These are phyloP conservation scores for Aspergillus sergii DNA, from an alignment of 2,329 filamentous ascomycete species.

Conservation along the genomic window DNA sequence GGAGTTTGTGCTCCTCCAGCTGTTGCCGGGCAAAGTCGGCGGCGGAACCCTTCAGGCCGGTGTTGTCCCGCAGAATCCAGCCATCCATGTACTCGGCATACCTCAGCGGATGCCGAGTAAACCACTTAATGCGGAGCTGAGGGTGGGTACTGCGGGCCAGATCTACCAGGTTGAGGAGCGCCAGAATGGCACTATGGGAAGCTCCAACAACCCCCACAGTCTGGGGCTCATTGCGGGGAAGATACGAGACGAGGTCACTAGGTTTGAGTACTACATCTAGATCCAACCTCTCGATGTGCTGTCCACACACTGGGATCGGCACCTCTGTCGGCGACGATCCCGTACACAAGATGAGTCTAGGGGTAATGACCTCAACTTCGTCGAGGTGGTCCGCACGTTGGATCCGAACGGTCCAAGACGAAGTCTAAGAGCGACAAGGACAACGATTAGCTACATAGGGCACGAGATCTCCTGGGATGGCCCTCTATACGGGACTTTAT, in stretches of 20 bases:
- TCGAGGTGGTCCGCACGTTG: slow-evolving; percentile 29
- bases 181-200: slow-evolving; percentile 65
- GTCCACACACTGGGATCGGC: slow-evolving; percentile 45
- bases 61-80: slow-evolving; percentile 68
- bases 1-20: slow-evolving; percentile 56
- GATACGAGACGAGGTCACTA: slow-evolving; percentile 46
- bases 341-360: slow-evolving; percentile 60
- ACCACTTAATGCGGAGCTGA: slow-evolving; percentile 61
- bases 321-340: slow-evolving; percentile 55
- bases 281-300: slow-evolving; percentile 48
- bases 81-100: slow-evolving; percentile 65
- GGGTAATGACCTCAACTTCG: slow-evolving; percentile 39
- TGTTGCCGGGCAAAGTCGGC: slow-evolving; percentile 62
- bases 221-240: slow-evolving; percentile 37
- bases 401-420: slow-evolving; percentile 38
- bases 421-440: slow-evolving; percentile 19
- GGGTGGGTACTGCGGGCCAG: slow-evolving; percentile 57
- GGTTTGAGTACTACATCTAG: slow-evolving; percentile 62
- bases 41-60: slow-evolving; percentile 64
- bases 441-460: slow-evolving; percentile 17
- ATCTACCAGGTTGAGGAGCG: slow-evolving; percentile 62
- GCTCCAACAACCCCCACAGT: slow-evolving; percentile 63
- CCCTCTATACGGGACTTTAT: neutral
- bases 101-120: slow-evolving; percentile 61
- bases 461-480: neutral